Conservation (phyloP, 1,284 basidiomycete species). For the Ustilago nuda region DNA sequence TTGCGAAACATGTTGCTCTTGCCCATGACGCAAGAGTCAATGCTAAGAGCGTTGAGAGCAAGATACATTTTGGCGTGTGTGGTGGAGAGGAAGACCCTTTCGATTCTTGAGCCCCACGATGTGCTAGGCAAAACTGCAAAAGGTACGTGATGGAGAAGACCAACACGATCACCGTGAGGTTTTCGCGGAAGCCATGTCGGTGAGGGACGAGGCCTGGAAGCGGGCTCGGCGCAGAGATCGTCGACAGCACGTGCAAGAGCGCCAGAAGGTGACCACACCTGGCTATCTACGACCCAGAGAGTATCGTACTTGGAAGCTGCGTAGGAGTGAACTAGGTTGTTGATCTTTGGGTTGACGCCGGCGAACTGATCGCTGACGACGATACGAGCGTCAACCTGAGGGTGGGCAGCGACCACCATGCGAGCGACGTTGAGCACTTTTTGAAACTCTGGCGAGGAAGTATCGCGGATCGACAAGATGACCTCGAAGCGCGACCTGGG, state of each 20-base stretch:
- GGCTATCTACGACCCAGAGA: slow-evolving; percentile 96
- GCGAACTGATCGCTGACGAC: slow-evolving; percentile 71
- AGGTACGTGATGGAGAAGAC: slow-evolving; percentile 95
- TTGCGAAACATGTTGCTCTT: slow-evolving; percentile 95
- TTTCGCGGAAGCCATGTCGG: slow-evolving; percentile 44
- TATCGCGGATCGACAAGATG: slow-evolving; percentile 61
- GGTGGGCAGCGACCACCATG: slow-evolving; percentile 58
- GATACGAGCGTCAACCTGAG: slow-evolving; percentile 55
- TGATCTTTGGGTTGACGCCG: slow-evolving; percentile 97
- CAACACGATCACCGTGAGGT: slow-evolving; percentile 72
- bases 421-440: slow-evolving; percentile 60
- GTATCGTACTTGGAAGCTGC: slow-evolving; percentile 83
- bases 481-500: slow-evolving; percentile 61
- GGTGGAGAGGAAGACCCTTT: slow-evolving; percentile 94
- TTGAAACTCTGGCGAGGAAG: slow-evolving; percentile 44
- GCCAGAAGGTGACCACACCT: slow-evolving; percentile 82
- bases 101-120: slow-evolving; percentile 80
- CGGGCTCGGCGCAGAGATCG: slow-evolving; percentile 81
- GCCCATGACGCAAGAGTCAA: slow-evolving; percentile 96
- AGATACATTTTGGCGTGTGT: slow-evolving; percentile 99
- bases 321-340: slow-evolving; percentile 91
- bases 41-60: slow-evolving; percentile 84
- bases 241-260: slow-evolving; percentile 88
- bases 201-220: slow-evolving; percentile 57
- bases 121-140: slow-evolving; percentile 78